Conservation (phyloP, 495 filamentous ascomycete genomes). For the Aspergillus hancockii region DNA sequence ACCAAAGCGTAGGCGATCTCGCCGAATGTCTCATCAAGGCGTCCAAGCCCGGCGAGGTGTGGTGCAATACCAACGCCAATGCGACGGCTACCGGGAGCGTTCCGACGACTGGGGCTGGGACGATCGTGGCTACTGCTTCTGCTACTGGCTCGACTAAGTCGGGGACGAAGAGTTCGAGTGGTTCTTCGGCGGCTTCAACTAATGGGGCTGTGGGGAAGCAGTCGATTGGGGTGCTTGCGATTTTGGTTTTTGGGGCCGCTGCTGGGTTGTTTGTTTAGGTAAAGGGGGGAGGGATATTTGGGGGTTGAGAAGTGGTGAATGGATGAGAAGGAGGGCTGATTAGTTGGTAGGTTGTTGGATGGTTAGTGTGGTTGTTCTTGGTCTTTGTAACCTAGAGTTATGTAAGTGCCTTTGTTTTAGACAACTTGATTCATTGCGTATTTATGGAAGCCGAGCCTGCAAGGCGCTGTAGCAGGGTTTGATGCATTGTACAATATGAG, state of each 20-base stretch:
- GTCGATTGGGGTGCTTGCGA: neutral
- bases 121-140: slow-evolving; percentile 15
- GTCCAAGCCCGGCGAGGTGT: slow-evolving; percentile 32
- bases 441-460: no score
- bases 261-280: neutral
- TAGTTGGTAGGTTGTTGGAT: no score
- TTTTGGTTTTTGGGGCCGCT: neutral
- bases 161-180: neutral
- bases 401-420: neutral
- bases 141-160: slow-evolving; percentile 6
- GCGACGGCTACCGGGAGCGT: slow-evolving; percentile 35
- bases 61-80: slow-evolving; percentile 39
- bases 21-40: slow-evolving; percentile 38
- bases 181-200: neutral
- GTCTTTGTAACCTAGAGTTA: neutral
- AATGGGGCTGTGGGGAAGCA: neutral
- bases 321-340: no score
- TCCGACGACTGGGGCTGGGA: slow-evolving; percentile 25
- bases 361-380: neutral
- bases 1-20: slow-evolving; percentile 35
- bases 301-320: no score
- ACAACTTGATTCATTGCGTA: no score
- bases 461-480: no score
- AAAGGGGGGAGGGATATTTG: neutral
- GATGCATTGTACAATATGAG: no score